Percentiles rank a stretch among this genome's conserved stretches.
phyloP scores from a whole-genome alignment of 768 basidiomycete species.

The Trametes gibbosa region DNA sequence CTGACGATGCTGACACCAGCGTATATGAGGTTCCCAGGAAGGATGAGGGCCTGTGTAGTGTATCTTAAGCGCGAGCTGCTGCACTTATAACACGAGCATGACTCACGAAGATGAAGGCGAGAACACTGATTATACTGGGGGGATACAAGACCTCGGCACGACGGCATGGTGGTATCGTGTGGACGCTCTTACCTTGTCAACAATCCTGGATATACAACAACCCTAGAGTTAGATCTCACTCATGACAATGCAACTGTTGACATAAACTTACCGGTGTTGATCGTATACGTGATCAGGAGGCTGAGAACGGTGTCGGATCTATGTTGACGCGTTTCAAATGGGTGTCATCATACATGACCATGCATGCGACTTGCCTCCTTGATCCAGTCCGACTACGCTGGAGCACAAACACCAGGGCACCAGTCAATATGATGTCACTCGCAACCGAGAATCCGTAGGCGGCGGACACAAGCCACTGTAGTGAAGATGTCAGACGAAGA shows the following conservation, averaged over 20 bases:
- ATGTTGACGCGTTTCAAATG: background rate
- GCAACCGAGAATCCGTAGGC: background rate
- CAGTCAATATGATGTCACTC: background rate
- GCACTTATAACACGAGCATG: background rate
- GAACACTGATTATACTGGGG: background rate
- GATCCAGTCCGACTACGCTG: background rate
- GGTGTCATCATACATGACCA: too few relatives aligned
- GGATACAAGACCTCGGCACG: background rate
- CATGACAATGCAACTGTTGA: too few relatives aligned
- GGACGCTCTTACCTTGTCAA: background rate
- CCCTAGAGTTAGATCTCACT: too few relatives aligned
- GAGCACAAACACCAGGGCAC: background rate
- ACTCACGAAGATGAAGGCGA: background rate
- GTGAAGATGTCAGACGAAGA: background rate
- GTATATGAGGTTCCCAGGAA: background rate
- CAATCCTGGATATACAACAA: background rate
- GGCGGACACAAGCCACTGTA: background rate
- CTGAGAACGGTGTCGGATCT: background rate
- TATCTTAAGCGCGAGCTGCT: too few relatives aligned
- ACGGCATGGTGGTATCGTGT: background rate
- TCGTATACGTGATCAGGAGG: background rate
- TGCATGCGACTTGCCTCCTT: background rate
- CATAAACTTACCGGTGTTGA: background rate
- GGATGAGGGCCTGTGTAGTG: background rate
- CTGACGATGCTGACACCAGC: background rate